A percentile compares a stretch with the other conserved stretches of the same genome.
phyloP scores from a whole-genome alignment of 108 stramenopile species.

The Poteriospumella lacustris region DNA sequence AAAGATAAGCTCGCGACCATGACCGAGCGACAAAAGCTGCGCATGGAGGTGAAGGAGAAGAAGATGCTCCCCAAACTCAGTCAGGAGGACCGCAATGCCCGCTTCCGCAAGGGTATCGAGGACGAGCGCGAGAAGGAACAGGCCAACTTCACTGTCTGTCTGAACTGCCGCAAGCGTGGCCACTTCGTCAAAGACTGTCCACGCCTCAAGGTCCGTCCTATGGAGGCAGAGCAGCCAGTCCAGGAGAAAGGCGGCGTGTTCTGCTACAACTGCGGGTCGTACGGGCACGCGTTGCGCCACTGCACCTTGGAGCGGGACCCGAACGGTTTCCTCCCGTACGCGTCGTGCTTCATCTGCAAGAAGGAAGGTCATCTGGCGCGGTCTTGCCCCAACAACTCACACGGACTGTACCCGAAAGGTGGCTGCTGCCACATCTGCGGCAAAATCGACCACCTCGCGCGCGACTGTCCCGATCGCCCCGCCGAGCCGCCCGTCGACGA shows the following conservation, averaged over 20 bases:
- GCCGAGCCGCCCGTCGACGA: too few relatives aligned
- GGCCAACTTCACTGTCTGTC: slow-evolving; percentile 25
- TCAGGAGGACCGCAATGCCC: slow-evolving; percentile 44
- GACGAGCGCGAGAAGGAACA: slow-evolving; percentile 31
- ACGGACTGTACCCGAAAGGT: slow-evolving; percentile 54
- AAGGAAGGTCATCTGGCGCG: slow-evolving; percentile 46
- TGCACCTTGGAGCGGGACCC: slow-evolving; percentile 29
- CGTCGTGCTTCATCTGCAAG: slow-evolving; percentile 52
- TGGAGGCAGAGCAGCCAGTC: background rate
- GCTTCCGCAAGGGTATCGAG: slow-evolving; percentile 29
- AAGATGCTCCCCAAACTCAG: slow-evolving; percentile 46
- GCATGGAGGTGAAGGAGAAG: slow-evolving; percentile 13
- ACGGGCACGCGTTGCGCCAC: slow-evolving; percentile 38
- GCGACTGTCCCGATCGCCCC: slow-evolving; percentile 21
- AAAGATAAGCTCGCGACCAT: background rate
- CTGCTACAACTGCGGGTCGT: slow-evolving; percentile 54
- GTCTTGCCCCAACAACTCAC: slow-evolving; percentile 46
- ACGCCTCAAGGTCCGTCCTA: background rate
- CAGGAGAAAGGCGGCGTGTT: background rate
- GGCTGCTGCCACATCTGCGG: slow-evolving; percentile 43
- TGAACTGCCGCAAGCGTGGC: slow-evolving; percentile 28
- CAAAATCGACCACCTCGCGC: slow-evolving; percentile 24
- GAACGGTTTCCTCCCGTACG: slow-evolving; percentile 35
- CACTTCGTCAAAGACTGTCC: slow-evolving; percentile 38
- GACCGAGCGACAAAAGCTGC: background rate